Conservation (phyloP, 345 rosid species). For the Eucalyptus regnans region DNA sequence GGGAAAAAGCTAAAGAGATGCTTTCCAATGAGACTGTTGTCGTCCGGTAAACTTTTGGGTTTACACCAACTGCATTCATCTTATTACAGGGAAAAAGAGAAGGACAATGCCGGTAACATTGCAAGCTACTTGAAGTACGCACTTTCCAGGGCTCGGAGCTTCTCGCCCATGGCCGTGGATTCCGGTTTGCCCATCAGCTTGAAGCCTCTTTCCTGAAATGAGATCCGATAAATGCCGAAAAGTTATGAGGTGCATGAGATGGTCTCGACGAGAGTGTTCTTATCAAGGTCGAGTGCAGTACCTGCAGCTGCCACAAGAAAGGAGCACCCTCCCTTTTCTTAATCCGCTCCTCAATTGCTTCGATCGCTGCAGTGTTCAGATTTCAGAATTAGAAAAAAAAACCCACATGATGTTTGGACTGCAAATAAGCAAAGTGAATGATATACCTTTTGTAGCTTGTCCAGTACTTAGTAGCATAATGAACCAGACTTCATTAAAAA, state of each 20-base stretch:
- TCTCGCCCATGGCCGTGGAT: constrained; percentile 31
- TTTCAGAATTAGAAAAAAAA: neutral
- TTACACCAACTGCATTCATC: neutral
- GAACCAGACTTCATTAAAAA: constrained; percentile 82
- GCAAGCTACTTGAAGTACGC: constrained; percentile 28
- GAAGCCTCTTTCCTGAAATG: constrained; percentile 58
- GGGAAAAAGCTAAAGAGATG: neutral
- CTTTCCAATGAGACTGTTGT: neutral
- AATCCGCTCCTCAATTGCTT: constrained; percentile 43
- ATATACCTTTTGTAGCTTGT: constrained; percentile 43
- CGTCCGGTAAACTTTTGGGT: neutral
- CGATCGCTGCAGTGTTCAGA: constrained; percentile 25
- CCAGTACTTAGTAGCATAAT: constrained; percentile 50
- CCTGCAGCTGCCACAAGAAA: constrained; percentile 81
- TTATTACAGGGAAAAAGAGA: neutral
- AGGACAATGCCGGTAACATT: neutral
- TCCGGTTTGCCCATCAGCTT: constrained; percentile 28
- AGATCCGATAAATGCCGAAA: neutral
- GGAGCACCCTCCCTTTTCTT: constrained; percentile 60
- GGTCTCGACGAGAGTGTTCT: neutral
- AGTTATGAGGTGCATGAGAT: neutral
- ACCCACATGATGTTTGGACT: neutral
- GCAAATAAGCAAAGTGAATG: neutral
- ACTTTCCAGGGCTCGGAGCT: constrained; percentile 46
- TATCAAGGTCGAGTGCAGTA: neutral